Conservation (phyloP, 768 basidiomycete genomes). For the Tulasnella sp. region DNA sequence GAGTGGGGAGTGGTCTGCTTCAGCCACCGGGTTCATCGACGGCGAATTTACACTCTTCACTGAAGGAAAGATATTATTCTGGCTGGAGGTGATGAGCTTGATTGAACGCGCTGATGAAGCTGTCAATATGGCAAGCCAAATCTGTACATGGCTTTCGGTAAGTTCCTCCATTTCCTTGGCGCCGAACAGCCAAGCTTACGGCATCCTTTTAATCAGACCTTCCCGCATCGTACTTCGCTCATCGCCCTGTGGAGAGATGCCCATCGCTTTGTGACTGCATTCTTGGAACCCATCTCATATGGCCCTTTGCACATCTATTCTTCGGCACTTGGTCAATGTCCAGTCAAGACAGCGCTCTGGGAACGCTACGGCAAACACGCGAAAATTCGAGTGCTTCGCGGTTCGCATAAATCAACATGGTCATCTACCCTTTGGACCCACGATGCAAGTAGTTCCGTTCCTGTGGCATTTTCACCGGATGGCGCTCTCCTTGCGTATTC, state of each 20-base stretch:
- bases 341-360: not conserved
- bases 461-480: not conserved
- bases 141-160: not conserved
- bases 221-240: not conserved
- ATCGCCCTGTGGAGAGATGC: not conserved
- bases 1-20: not conserved
- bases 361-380: not conserved
- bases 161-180: not conserved
- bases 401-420: not conserved
- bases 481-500: not conserved
- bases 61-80: not conserved
- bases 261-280: not conserved
- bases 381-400: not conserved
- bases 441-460: not conserved
- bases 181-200: not conserved
- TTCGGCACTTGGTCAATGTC: not conserved
- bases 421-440: not conserved
- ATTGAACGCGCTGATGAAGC: not conserved
- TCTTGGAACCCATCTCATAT: not conserved
- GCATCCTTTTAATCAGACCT: not conserved
- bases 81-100: not conserved
- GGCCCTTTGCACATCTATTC: not conserved
- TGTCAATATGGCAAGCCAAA: not conserved
- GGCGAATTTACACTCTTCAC: not conserved
- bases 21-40: not conserved